A percentile compares a stretch with the other conserved stretches of the same genome.
Conservation (phyloP, 352 stramenopile genomes). For the Globisporangium splendens region DNA sequence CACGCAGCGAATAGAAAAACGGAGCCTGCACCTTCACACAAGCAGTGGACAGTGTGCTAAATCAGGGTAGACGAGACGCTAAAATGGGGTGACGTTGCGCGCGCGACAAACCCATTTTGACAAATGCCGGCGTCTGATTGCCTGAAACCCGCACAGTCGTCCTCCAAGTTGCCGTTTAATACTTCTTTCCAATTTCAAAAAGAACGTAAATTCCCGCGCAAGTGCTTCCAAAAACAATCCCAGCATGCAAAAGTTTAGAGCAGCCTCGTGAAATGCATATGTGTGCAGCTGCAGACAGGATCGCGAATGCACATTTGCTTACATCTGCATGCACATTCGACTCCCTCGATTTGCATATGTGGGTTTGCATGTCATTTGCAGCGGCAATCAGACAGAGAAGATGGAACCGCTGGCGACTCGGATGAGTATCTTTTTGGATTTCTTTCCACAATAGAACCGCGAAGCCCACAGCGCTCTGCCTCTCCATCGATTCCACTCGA, state of each 20-base stretch:
- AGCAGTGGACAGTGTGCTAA: not conserved
- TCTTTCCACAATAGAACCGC: too few species aligned
- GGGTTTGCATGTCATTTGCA: not conserved
- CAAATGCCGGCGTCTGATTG: not conserved
- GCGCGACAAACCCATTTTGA: not conserved
- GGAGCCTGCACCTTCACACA: not conserved
- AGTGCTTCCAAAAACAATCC: not conserved
- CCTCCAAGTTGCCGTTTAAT: not conserved
- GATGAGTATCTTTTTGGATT: too few species aligned
- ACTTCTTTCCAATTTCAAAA: not conserved
- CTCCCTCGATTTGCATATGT: not conserved
- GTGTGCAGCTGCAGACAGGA: too few species aligned
- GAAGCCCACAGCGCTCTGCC: too few species aligned
- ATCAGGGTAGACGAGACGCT: not conserved
- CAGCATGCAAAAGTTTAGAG: not conserved
- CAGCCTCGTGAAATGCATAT: not conserved
- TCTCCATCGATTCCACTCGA: too few species aligned
- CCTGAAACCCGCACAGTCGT: not conserved
- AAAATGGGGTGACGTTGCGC: not conserved
- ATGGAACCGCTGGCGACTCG: too few species aligned
- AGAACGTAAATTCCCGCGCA: not conserved
- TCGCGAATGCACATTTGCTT: too few species aligned
- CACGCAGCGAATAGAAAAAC: constrained; percentile 1
- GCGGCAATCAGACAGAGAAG: too few species aligned
- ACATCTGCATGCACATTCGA: too few species aligned